Conservation (phyloP, 1,139 yeast genomes). For the Diutina sp. region DNA sequence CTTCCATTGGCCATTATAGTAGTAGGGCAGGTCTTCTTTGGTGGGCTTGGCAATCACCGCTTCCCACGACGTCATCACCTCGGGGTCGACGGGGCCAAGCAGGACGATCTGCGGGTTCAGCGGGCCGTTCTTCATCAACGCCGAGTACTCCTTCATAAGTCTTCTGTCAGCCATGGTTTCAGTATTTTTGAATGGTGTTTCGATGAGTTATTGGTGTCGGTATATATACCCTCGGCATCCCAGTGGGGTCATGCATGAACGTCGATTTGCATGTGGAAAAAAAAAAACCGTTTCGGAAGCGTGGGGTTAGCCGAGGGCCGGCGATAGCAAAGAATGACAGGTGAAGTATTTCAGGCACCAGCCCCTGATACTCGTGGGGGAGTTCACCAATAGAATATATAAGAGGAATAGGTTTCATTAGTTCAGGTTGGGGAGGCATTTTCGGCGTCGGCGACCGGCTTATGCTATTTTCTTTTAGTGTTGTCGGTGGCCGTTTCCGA, state of each 20-base stretch:
- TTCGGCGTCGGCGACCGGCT: too few relatives aligned
- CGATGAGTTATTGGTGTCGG: neutral
- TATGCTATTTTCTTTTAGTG: neutral
- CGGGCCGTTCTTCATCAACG: conserved; percentile 11
- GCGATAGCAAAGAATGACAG: neutral
- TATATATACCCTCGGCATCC: conserved; percentile 1
- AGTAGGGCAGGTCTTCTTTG: conserved; percentile 23
- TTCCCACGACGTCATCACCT: conserved; percentile 44
- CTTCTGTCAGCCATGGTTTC: conserved; percentile 13
- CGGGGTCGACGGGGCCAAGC: conserved; percentile 31
- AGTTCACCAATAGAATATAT: too few relatives aligned
- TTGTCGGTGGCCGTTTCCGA: neutral
- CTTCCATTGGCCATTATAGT: conserved; percentile 46
- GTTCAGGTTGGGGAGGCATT: too few relatives aligned
- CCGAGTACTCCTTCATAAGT: conserved; percentile 13
- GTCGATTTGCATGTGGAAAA: neutral
- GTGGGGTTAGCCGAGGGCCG: neutral
- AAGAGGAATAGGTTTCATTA: too few relatives aligned
- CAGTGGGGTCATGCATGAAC: neutral
- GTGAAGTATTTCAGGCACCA: neutral
- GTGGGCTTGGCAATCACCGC: conserved; percentile 48
- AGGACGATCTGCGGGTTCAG: conserved; percentile 23
- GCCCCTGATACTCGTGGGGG: neutral
- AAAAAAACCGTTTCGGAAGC: neutral
- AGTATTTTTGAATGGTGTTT: too few relatives aligned